Conservation (phyloP, 2,329 filamentous ascomycete species). For the Botrytis pseudocinerea region DNA sequence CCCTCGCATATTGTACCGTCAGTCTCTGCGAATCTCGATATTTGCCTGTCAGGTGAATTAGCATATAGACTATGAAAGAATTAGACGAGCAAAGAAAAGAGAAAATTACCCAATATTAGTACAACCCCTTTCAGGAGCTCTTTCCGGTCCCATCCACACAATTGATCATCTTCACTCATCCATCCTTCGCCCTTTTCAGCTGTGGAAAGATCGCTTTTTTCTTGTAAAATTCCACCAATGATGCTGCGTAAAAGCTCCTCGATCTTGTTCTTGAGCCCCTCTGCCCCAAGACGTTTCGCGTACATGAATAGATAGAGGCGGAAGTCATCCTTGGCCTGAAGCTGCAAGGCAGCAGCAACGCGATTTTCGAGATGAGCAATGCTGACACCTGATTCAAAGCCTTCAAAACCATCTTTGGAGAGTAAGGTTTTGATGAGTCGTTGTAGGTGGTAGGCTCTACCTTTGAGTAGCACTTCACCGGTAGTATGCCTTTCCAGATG, state of each 20-base stretch:
- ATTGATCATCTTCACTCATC: conserved; percentile 65
- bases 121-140: conserved; percentile 89
- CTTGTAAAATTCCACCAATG: conserved; percentile 68
- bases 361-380: conserved; percentile 95
- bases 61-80: background rate
- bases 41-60: conserved; percentile 64
- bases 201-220: conserved; percentile 48
- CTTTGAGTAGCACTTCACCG: conserved; percentile 86
- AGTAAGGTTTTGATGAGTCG: conserved; percentile 87
- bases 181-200: conserved; percentile 55
- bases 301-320: conserved; percentile 97
- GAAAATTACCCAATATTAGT: conserved; percentile 77
- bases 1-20: conserved; percentile 89
- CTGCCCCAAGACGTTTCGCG: conserved; percentile 88
- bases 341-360: conserved; percentile 80
- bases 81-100: background rate
- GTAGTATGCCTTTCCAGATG: conserved; percentile 94
- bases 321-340: conserved; percentile 90
- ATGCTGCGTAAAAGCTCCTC: conserved; percentile 86
- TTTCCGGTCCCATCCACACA: conserved; percentile 89
- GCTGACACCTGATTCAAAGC: conserved; percentile 85
- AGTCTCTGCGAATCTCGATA: conserved; percentile 91
- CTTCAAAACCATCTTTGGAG: conserved; percentile 86
- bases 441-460: conserved; percentile 87
- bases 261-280: conserved; percentile 83